Base-by-base conservation (phyloP, 23 red algal species). In the Porphyridium purpureum region DNA sequence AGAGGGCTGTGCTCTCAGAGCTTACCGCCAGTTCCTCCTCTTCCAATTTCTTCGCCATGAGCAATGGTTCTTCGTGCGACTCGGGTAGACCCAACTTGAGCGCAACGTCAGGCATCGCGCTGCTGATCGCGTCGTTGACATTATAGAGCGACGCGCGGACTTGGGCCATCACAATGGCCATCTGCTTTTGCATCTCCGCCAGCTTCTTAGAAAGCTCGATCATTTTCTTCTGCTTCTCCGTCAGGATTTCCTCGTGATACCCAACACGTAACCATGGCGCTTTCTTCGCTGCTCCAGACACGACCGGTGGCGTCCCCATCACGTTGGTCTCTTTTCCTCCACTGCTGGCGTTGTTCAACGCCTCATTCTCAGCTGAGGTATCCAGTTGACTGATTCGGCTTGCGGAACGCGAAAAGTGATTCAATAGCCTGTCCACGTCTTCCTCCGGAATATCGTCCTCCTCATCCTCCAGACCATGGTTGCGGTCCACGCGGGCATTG, bases 41-140 rank as follows among this genome's bases (percentile, higher is more conserved):
- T 36, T 27, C 41, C 7, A 49, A 44, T 2, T 54, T 46, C 14
- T 71, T 47, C 8, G 66, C 60, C 7, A 66, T 51, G 7, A 85
- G 27, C n/a, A 66, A 49, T 33, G 69, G 59, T 42, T 85, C 68
- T 41, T 75, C 80, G 21, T 75, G 60, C 21, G 67, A 11, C 17
- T 11, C 80, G 35, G 73, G 67, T n/a, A 85, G 66, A 26, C 80
- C 80, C 11, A 85, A 29, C 6, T 61, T 58, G 17, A 58, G 52
- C 19, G 80, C 65, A 24, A 85, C 68, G 50, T 85, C 80, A 20
- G 80, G 80, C 80, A 85, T 85, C 6, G 60, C 24, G 27, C 69
- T 69, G 28, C 67, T 68, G 21, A 85, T 29, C 11, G 30, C 36
- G 60, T 85, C 59, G 14, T 66, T 57, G 31, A 74, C 30, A 74